Evolutionary conservation across 1,284 basidiomycete genomes (phyloP).

Genomic region (Apiotrichum brassicae): DNA sequence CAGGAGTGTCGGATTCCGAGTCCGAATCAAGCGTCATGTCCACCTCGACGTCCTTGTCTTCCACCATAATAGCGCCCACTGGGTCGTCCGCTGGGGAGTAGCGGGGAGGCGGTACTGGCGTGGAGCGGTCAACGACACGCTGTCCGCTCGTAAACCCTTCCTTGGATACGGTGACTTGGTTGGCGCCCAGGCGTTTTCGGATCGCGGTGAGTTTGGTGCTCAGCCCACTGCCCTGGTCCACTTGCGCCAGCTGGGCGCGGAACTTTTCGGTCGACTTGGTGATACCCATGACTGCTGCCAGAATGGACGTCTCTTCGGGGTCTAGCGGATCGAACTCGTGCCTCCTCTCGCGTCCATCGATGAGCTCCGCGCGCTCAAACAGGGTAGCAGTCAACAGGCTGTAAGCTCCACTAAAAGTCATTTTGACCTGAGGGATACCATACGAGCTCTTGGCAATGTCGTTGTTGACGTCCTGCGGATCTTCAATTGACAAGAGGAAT

Average conservation of each 20-base stretch:
- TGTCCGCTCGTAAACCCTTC: no score
- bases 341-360: no score
- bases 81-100: no score
- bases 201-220: slow-evolving; percentile 2
- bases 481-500: slow-evolving; percentile 77
- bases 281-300: slow-evolving; percentile 72
- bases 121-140: no score
- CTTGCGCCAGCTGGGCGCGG: slow-evolving; percentile 2
- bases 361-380: slow-evolving; percentile 28
- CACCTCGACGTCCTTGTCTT: not conserved
- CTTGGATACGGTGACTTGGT: no score
- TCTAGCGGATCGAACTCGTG: slow-evolving; percentile 32
- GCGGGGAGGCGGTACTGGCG: no score
- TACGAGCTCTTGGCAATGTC: slow-evolving; percentile 88
- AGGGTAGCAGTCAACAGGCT: slow-evolving; percentile 63
- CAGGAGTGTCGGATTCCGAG: not conserved
- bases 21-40: not conserved
- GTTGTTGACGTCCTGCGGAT: slow-evolving; percentile 88
- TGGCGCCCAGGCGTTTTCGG: no score
- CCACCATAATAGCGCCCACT: slow-evolving; percentile 8
- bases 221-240: not conserved
- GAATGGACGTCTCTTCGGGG: slow-evolving; percentile 66
- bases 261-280: slow-evolving; percentile 62
- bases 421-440: slow-evolving; percentile 72
- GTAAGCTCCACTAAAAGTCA: slow-evolving; percentile 78